These are phyloP conservation scores for Fusarium sp. DNA, from an alignment of 2,329 filamentous ascomycete genomes.

Conservation along the genomic window DNA sequence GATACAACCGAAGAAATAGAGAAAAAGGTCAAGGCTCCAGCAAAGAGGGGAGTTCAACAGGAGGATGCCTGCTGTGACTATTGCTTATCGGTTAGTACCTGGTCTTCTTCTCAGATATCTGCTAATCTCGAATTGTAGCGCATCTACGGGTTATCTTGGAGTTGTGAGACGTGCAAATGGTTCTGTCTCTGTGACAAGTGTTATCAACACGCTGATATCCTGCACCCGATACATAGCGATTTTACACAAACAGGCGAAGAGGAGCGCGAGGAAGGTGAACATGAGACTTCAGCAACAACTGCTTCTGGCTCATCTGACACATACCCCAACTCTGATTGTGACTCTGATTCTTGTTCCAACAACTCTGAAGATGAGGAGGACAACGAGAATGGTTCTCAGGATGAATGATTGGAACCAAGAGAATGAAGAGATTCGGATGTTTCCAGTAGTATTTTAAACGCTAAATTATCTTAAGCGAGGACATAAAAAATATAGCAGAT, in stretches of 20 bases:
- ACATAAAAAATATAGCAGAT: too few species aligned
- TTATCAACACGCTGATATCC: not conserved
- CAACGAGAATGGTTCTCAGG: too few species aligned
- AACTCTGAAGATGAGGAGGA: too few species aligned
- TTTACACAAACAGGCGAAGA: not conserved
- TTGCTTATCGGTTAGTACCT: not conserved
- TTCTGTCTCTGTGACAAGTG: not conserved
- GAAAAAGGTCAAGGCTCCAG: not conserved
- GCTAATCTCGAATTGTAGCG: not conserved
- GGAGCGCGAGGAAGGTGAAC: not conserved
- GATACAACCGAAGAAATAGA: not conserved
- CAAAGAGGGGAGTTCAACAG: fast-evolving
- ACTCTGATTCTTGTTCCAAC: too few species aligned
- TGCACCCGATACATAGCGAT: not conserved
- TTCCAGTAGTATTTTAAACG: too few species aligned
- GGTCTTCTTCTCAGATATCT: too few species aligned
- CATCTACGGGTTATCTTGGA: not conserved
- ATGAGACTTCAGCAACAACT: fast-evolving
- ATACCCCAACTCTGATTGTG: not conserved
- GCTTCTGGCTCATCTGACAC: not conserved
- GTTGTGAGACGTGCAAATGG: not conserved
- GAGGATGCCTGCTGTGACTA: not conserved
- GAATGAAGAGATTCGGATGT: not conserved
- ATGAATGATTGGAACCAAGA: not conserved
- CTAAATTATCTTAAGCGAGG: not conserved